These are phyloP conservation scores for Aspergillus cristatus DNA, from an alignment of 495 filamentous ascomycete species.

Conservation along the genomic window DNA sequence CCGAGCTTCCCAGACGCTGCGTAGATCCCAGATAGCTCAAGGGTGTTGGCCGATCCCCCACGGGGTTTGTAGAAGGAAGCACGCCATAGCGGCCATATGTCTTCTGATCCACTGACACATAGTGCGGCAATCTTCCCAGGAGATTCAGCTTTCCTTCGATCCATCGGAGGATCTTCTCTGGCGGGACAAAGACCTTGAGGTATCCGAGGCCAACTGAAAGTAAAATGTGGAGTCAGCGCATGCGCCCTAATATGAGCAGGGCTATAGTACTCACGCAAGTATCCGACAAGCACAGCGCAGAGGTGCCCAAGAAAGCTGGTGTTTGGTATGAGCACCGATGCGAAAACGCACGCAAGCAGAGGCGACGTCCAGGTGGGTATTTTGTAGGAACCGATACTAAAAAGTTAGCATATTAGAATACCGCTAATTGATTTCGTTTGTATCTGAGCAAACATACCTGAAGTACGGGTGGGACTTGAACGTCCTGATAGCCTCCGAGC, in stretches of 20 bases:
- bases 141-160: slow-evolving; percentile 80
- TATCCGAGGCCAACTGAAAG: slow-evolving; percentile 68
- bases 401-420: slow-evolving; percentile 2
- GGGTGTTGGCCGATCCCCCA: slow-evolving; percentile 37
- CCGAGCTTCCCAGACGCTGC: slow-evolving; percentile 49
- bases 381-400: slow-evolving; percentile 49
- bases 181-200: slow-evolving; percentile 73
- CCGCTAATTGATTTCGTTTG: not conserved
- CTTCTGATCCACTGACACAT: slow-evolving; percentile 88
- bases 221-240: slow-evolving; percentile 12
- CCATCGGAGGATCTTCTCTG: slow-evolving; percentile 70
- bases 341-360: slow-evolving; percentile 58
- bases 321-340: slow-evolving; percentile 65
- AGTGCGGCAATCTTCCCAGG: slow-evolving; percentile 71
- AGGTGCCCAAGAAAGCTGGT: slow-evolving; percentile 82
- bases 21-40: slow-evolving; percentile 49
- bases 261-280: slow-evolving; percentile 55
- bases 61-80: slow-evolving; percentile 49
- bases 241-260: not conserved
- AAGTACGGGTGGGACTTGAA: slow-evolving; percentile 68
- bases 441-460: slow-evolving; percentile 24
- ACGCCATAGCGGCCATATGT: slow-evolving; percentile 93
- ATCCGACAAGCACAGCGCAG: slow-evolving; percentile 71
- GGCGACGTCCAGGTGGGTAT: slow-evolving; percentile 92
- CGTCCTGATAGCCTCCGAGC: slow-evolving; percentile 73